These are phyloP conservation scores for Rhizomucor miehei DNA, from an alignment of 371 early-diverging fungal species.

Conservation along the genomic window DNA sequence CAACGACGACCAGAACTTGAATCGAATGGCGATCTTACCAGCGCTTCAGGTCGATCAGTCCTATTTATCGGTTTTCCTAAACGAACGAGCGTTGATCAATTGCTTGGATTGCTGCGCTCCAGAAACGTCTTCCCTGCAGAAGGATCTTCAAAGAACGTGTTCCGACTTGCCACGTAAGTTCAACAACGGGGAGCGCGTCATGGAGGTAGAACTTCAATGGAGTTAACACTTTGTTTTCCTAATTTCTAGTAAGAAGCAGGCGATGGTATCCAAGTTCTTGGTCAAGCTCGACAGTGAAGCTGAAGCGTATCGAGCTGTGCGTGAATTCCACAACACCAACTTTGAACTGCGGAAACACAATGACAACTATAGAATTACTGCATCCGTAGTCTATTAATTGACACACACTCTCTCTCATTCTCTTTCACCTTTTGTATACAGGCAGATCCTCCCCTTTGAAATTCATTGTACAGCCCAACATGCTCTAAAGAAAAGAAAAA, in stretches of 20 bases:
- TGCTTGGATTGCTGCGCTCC: slow-evolving; percentile 34
- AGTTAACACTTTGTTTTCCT: background rate
- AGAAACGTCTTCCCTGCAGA: slow-evolving; percentile 42
- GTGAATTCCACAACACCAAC: slow-evolving; percentile 40
- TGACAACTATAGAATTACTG: slow-evolving; percentile 18
- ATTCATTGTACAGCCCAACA: too few relatives aligned
- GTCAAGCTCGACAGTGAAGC: slow-evolving; percentile 48
- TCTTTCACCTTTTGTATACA: too few relatives aligned
- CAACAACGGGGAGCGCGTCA: too few relatives aligned
- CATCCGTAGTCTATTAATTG: slow-evolving; percentile 35
- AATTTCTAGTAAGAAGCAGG: slow-evolving; percentile 26
- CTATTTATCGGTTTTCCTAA: slow-evolving; percentile 32
- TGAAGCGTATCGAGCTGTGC: slow-evolving; percentile 52
- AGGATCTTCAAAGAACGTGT: slow-evolving; percentile 27
- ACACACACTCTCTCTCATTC: too few relatives aligned
- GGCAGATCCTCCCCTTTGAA: too few relatives aligned
- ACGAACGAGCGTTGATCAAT: slow-evolving; percentile 21
- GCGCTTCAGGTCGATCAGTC: slow-evolving; percentile 41
- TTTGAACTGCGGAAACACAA: slow-evolving; percentile 19
- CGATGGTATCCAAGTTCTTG: slow-evolving; percentile 37
- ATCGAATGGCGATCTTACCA: slow-evolving; percentile 26
- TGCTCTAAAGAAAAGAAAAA: too few relatives aligned
- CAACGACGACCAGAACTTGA: slow-evolving; percentile 27
- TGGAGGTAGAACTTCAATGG: too few relatives aligned
- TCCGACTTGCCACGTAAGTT: slow-evolving; percentile 39